Conservation (phyloP, 495 filamentous ascomycete genomes). For the Talaromyces wortmannii region DNA sequence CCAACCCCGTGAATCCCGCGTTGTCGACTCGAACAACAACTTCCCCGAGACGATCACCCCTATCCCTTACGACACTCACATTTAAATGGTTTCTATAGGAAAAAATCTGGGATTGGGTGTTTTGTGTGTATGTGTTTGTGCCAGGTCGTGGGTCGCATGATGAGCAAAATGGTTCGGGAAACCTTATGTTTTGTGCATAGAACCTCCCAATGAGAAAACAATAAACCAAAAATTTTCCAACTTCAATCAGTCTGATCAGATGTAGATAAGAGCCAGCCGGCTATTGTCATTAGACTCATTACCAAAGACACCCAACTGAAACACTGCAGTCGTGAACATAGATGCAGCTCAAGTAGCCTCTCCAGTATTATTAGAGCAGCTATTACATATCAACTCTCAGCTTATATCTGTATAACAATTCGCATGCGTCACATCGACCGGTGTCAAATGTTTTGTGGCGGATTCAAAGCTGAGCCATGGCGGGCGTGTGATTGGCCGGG, state of each 20-base stretch:
- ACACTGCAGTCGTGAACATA: too few relatives aligned
- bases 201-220: slow-evolving; percentile 47
- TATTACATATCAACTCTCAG: too few relatives aligned
- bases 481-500: slow-evolving; percentile 1
- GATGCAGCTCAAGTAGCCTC: too few relatives aligned
- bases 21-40: slow-evolving; percentile 68
- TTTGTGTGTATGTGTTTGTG: slow-evolving; percentile 27
- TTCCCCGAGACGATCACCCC: slow-evolving; percentile 86
- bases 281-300: too few relatives aligned
- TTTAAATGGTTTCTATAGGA: slow-evolving; percentile 55
- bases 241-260: slow-evolving; percentile 12
- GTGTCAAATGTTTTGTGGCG: not conserved
- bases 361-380: too few relatives aligned
- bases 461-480: not conserved
- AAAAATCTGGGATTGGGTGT: slow-evolving; percentile 37
- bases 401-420: too few relatives aligned
- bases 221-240: slow-evolving; percentile 27
- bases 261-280: not conserved
- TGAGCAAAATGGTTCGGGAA: slow-evolving; percentile 11
- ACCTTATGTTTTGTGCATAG: slow-evolving; percentile 37
- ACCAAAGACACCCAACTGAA: too few relatives aligned
- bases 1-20: slow-evolving; percentile 71
- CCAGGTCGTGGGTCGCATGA: slow-evolving; percentile 39
- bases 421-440: not conserved
- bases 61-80: slow-evolving; percentile 95